Conservation (phyloP, 768 basidiomycete species). For the Peribolospora kevripleyi region DNA sequence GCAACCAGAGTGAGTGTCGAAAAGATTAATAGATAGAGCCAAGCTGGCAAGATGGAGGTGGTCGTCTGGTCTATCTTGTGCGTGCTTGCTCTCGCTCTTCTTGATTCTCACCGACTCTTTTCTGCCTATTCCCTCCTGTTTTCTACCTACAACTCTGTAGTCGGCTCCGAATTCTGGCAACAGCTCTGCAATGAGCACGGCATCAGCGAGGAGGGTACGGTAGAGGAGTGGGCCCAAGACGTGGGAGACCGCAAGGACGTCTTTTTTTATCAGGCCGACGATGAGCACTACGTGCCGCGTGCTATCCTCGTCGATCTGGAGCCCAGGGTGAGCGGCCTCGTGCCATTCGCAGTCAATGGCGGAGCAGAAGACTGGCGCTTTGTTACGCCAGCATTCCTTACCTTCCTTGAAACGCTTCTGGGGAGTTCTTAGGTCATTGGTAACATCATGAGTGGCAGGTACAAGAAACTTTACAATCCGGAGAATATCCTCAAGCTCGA, state of each 20-base stretch:
- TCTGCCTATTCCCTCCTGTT: background rate
- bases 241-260: constrained; percentile 85
- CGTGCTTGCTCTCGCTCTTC: constrained; percentile 3
- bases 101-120: background rate
- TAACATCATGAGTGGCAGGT: constrained; percentile 67
- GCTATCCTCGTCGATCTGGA: constrained; percentile 91
- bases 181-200: constrained; percentile 95
- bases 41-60: background rate
- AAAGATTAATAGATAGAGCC: too few relatives aligned
- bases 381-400: too few relatives aligned
- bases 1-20: constrained; percentile 50
- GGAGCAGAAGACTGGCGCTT: too few relatives aligned
- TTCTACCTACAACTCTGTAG: constrained; percentile 22
- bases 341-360: background rate
- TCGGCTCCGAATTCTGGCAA: constrained; percentile 96
- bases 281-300: constrained; percentile 94
- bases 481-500: constrained; percentile 92
- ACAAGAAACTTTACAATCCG: constrained; percentile 76
- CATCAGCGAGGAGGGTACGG: constrained; percentile 78
- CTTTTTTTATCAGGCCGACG: constrained; percentile 99
- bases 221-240: constrained; percentile 66
- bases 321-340: constrained; percentile 43
- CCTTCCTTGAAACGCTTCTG: too few relatives aligned
- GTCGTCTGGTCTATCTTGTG: background rate
- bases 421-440: constrained; percentile 54